phyloP scores from a whole-genome alignment of 2,329 filamentous ascomycete species.

The Coniochaeta hoffmannii region DNA sequence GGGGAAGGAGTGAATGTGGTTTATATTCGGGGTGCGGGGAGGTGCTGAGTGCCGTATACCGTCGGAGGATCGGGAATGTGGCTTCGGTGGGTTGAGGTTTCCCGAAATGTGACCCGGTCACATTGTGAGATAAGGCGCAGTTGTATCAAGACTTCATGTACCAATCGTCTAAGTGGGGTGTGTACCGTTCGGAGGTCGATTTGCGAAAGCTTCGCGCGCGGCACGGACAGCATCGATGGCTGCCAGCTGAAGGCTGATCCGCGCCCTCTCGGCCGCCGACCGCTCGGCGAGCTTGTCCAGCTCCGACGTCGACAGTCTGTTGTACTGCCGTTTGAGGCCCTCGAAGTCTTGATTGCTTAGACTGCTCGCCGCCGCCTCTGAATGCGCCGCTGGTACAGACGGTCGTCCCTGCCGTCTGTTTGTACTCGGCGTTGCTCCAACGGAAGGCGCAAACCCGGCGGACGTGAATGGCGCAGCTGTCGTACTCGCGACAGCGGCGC shows the following conservation, averaged over 20 bases:
- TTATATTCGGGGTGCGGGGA: not conserved
- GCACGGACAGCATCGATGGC: not conserved
- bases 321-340: not conserved
- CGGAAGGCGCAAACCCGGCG: not conserved
- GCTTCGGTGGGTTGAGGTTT: not conserved
- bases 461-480: not conserved
- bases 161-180: not conserved
- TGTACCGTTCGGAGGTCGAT: not conserved
- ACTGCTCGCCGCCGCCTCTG: not conserved
- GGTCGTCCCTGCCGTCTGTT: not conserved
- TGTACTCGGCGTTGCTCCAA: not conserved
- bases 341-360: not conserved
- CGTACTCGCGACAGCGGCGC: not conserved
- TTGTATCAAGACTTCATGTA: not conserved
- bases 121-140: not conserved
- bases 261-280: not conserved
- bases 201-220: not conserved
- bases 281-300: not conserved
- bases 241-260: not conserved
- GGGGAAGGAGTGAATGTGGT: conserved; percentile 11
- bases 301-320: not conserved
- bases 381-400: not conserved
- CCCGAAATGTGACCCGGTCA: not conserved
- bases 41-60: not conserved
- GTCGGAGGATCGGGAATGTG: not conserved